Base-by-base conservation (phyloP, 371 early-diverging fungal species). In the Syncephalastrum racemosum region DNA sequence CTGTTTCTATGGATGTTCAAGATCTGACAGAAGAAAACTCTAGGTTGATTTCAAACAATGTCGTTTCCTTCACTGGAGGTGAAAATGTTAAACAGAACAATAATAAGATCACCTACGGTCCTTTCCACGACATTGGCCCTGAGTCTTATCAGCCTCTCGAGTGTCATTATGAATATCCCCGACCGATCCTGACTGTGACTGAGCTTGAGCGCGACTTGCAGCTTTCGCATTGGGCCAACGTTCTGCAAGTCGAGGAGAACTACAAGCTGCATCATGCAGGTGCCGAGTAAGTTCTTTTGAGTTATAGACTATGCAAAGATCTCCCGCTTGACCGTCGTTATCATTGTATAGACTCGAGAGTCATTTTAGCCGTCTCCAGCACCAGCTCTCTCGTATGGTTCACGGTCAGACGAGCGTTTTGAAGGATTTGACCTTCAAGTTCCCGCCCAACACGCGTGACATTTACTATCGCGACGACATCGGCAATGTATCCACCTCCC, bases 401-500 rank as follows among this genome's bases (percentile, higher is more conserved):
- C 79, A 83, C 62, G 65, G 71, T 5, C 77, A 82, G 39, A 84
- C 86, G 46, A 87, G 85, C 54, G 85, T 81, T 31, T 66, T 89
- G 41, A 82, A 74, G 50, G 58, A 65, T 4, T 79, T 79, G 60
- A 70, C 53, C 45, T 90, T 72, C 60, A 41, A 56, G 20, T 77
- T 94, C 8, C 97, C 93, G 27, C 70, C 66, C 2, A 71, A 69
- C 8, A 94, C 92, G 14, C 63, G 76, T 20, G 84, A 92, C 53
- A 81, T 91, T 46, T 96, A 92, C 68, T 95, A 82, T 67, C 86
- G 91, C 23, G 99, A 99, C 73, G 90, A 90, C 51, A 91, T 96
- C 59, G 99, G 99, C 36, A 97, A 99, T 70, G 95, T 99, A 22
- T 96, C 97, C 4, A 97, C 99, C 15, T 95, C 97, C 13, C 56